Evolutionary conservation across 2,329 filamentous ascomycete genomes (phyloP).

Genomic region (Madurella fahalii): DNA sequence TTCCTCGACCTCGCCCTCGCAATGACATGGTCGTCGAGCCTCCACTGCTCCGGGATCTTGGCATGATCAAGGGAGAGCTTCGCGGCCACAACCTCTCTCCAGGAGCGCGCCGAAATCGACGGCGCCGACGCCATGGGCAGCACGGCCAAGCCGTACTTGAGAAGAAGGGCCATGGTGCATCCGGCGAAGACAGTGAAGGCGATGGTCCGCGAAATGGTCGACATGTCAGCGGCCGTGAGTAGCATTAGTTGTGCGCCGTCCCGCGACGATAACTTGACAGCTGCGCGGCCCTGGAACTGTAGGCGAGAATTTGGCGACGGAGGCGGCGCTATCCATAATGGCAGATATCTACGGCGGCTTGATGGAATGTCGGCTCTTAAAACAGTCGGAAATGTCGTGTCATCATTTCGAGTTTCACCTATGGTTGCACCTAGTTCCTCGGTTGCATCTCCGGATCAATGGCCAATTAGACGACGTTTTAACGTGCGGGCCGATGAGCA

Average conservation of each 20-base stretch:
- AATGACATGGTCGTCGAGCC: conserved; percentile 18
- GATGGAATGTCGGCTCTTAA: too few relatives aligned
- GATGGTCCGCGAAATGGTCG: not conserved
- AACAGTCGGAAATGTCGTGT: too few relatives aligned
- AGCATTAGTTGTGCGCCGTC: too few relatives aligned
- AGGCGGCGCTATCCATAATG: too few relatives aligned
- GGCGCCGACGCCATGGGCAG: not conserved
- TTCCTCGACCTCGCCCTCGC: conserved; percentile 12
- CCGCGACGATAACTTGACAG: not conserved
- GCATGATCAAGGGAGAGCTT: not conserved
- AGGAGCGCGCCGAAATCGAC: not conserved
- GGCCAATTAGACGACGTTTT: too few relatives aligned
- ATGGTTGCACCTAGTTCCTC: too few relatives aligned
- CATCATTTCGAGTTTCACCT: too few relatives aligned
- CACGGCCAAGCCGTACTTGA: not conserved
- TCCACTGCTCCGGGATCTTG: conserved; percentile 24
- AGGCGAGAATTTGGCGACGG: too few relatives aligned
- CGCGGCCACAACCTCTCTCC: not conserved
- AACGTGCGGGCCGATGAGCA: too few relatives aligned
- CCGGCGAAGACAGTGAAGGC: not conserved
- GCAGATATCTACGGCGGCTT: too few relatives aligned
- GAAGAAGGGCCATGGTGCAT: not conserved
- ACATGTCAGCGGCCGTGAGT: not conserved
- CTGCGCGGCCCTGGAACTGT: not conserved
- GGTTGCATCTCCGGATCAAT: too few relatives aligned